phyloP scores from a whole-genome alignment of 2,329 filamentous ascomycete species.

The Ascomycota sp. region DNA sequence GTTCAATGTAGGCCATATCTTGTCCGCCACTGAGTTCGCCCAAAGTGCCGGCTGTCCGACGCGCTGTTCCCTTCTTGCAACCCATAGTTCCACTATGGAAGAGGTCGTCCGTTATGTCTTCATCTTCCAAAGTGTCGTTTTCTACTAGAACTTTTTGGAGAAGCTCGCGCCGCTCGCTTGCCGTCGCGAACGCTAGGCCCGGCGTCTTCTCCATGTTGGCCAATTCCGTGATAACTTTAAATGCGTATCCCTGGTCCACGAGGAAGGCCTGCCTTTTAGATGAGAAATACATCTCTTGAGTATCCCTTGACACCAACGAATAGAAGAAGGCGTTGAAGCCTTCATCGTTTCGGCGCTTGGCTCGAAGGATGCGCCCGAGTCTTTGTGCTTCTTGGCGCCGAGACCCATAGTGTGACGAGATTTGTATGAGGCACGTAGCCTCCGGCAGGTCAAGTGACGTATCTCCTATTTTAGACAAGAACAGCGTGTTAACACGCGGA shows the following conservation, averaged over 20 bases:
- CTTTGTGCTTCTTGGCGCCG: conserved; percentile 91
- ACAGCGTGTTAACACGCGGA: conserved; percentile 73
- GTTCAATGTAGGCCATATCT: conserved; percentile 91
- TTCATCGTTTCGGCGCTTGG: conserved; percentile 89
- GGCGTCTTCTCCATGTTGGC: conserved; percentile 75
- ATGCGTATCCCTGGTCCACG: conserved; percentile 94
- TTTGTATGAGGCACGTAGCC: conserved; percentile 90
- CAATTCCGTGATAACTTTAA: conserved; percentile 94
- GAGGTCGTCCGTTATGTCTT: conserved; percentile 34
- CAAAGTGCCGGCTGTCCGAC: conserved; percentile 67
- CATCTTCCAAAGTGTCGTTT: conserved; percentile 56
- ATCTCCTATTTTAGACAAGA: conserved; percentile 93
- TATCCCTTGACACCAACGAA: conserved; percentile 90
- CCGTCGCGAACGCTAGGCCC: conserved; percentile 58
- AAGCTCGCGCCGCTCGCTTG: conserved; percentile 64
- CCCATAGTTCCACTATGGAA: conserved; percentile 24
- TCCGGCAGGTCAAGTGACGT: conserved; percentile 95
- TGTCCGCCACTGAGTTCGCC: conserved; percentile 77
- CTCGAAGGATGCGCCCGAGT: conserved; percentile 77
- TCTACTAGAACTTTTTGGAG: conserved; percentile 79
- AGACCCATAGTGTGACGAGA: conserved; percentile 92
- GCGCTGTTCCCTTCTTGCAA: conserved; percentile 34
- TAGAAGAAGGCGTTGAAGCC: conserved; percentile 99
- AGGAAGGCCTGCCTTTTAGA: conserved; percentile 93
- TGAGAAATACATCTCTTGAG: conserved; percentile 93